Evolutionary conservation across 2,329 filamentous ascomycete species (phyloP).

Genomic region (Apiospora rasikravindrae): DNA sequence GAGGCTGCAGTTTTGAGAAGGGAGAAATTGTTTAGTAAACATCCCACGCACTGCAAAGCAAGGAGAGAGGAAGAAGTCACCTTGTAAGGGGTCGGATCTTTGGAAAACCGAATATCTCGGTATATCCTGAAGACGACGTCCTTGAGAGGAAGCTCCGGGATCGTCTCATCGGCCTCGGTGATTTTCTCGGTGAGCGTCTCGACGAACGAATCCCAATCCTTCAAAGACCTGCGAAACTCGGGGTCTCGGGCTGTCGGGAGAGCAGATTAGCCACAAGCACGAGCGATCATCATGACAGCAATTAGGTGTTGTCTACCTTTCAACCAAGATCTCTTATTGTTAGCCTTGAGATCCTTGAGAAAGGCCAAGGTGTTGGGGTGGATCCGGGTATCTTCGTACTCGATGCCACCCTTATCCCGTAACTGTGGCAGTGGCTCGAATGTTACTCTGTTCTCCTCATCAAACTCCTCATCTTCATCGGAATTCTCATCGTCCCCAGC

Average conservation of each 20-base stretch:
- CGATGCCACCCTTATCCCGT: conserved; percentile 46
- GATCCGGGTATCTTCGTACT: conserved; percentile 58
- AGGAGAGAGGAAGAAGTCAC: conserved; percentile 47
- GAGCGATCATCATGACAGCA: background rate
- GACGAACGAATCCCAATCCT: conserved; percentile 83
- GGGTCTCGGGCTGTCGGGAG: conserved; percentile 70
- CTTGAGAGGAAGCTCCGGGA: conserved; percentile 85
- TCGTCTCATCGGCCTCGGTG: conserved; percentile 74
- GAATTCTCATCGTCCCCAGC: conserved; percentile 23
- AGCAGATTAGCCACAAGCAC: conserved; percentile 13
- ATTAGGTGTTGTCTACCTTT: conserved; percentile 48
- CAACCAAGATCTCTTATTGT: conserved; percentile 65
- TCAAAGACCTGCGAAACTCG: conserved; percentile 77
- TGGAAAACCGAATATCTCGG: conserved; percentile 82
- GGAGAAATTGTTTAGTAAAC: conserved; percentile 17
- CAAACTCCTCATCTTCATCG: conserved; percentile 31
- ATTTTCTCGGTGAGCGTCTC: conserved; percentile 74
- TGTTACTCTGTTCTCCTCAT: conserved; percentile 45
- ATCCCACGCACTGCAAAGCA: conserved; percentile 27
- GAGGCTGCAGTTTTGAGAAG: conserved; percentile 54
- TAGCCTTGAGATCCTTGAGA: conserved; percentile 61
- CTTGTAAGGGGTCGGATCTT: conserved; percentile 88
- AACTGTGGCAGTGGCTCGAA: conserved; percentile 49
- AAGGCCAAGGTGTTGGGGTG: conserved; percentile 65
- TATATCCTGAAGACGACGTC: conserved; percentile 90